A percentile compares a stretch with the other conserved stretches of the same genome.
These are phyloP conservation scores for Oidiodendron maius DNA, from an alignment of 495 filamentous ascomycete species.

Conservation along the genomic window DNA sequence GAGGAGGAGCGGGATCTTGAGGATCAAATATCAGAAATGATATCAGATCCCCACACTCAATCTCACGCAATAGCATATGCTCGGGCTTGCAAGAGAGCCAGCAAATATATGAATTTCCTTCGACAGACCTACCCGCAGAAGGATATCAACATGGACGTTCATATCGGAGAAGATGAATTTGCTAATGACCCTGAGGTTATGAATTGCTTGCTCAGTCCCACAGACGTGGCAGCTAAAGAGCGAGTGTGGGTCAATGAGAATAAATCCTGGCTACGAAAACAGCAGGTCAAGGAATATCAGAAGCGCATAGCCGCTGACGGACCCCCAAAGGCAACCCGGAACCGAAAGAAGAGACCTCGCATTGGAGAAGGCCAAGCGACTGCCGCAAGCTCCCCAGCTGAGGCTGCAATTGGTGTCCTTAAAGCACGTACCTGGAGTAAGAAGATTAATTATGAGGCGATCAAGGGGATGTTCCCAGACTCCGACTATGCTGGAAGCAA, in stretches of 20 bases:
- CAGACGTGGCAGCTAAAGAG: slow-evolving; percentile 74
- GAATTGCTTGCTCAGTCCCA: slow-evolving; percentile 63
- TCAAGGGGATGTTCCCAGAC: slow-evolving; percentile 48
- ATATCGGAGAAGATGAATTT: slow-evolving; percentile 71
- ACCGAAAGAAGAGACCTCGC: slow-evolving; percentile 43
- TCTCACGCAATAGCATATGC: slow-evolving; percentile 38
- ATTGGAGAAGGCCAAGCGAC: slow-evolving; percentile 53
- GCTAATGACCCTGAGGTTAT: slow-evolving; percentile 78
- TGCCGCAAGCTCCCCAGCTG: slow-evolving; percentile 55
- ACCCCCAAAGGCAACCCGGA: slow-evolving; percentile 42
- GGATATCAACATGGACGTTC: slow-evolving; percentile 38
- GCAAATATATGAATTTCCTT: slow-evolving; percentile 27
- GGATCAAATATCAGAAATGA: slow-evolving; percentile 40
- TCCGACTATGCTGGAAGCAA: slow-evolving; percentile 3
- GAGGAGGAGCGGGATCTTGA: slow-evolving; percentile 41
- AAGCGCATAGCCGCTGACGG: slow-evolving; percentile 52
- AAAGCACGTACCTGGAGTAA: slow-evolving; percentile 63
- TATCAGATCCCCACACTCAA: slow-evolving; percentile 40
- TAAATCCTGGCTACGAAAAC: slow-evolving; percentile 76
- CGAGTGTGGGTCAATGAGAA: slow-evolving; percentile 91
- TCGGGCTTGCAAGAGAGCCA: slow-evolving; percentile 32
- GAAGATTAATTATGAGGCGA: slow-evolving; percentile 76
- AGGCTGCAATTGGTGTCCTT: slow-evolving; percentile 70
- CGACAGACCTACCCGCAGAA: slow-evolving; percentile 22
- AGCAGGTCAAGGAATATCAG: slow-evolving; percentile 71